Evolutionary conservation across 768 basidiomycete species (phyloP), one percentile per base, ranked within the genome.

Genomic region (Tulasnella sp.): DNA sequence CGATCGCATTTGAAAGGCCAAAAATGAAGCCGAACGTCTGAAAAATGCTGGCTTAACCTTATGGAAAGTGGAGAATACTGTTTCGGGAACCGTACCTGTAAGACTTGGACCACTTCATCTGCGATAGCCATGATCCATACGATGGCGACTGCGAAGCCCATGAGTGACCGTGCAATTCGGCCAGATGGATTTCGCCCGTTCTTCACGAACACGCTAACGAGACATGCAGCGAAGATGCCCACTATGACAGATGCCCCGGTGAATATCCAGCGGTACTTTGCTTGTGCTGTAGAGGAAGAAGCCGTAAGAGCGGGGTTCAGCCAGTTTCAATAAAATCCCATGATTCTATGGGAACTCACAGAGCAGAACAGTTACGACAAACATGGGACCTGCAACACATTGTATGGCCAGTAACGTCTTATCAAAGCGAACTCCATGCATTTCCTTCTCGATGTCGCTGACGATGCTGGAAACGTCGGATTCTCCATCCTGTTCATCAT

Each of bases 111-210:
- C 1, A 94, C 92, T 69, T 97, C 93, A 68, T 96, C 92, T 1
- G 93, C 92, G 49, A 98, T 92, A 4, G 87, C 92, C 82, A 97
- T 93, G 65, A 99, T 97, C 94, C 96, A 99, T 7, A 97, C 83
- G 62, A 97, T 80, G 2, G 92, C 78, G 25, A 94, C 85, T 21
- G 84, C 69, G 72, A 99, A 99, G 0, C 96, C 94, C 77, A 93
- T 84, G 22, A 83, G 85, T 67, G 91, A 94, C 9, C 92, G 78
- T 9, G 79, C 76, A 71, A 92, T 76, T 59, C 81, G 77, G 48
- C 80, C 76, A 12, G 78, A 66, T 4, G 77, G 74, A 62, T 80
- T 76, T 19, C 75, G 73, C 2, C 87, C 85, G 43, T 78, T 76
- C 5, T 78, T 75, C 0, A 79, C 22, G 58, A 60, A 51, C 3